Evolutionary conservation across 2,329 filamentous ascomycete genomes (phyloP).

Genomic region (Hymenoscyphus fraxineus): DNA sequence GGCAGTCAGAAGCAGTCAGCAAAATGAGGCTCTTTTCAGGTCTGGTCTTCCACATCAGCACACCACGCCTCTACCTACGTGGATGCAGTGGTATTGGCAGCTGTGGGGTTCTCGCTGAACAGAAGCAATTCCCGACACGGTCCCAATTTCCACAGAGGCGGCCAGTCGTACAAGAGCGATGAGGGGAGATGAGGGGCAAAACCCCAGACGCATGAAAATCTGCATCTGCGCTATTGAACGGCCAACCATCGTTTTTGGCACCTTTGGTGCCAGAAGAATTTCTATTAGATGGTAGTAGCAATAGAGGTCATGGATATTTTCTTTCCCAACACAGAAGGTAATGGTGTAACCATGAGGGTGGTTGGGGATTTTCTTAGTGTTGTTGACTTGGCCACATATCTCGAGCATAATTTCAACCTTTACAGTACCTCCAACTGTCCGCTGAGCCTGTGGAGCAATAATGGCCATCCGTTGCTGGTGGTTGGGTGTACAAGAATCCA

Average conservation of each 20-base stretch:
- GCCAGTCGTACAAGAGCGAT: neutral
- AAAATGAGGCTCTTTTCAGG: neutral
- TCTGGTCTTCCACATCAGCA: neutral
- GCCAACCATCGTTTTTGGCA: neutral
- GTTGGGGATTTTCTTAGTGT: neutral
- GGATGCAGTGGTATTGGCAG: neutral
- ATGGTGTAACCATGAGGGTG: neutral
- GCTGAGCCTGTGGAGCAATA: no score
- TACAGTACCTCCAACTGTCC: no score
- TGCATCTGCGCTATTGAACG: neutral
- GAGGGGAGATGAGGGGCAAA: constrained; percentile 3
- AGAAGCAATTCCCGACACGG: neutral
- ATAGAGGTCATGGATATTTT: neutral
- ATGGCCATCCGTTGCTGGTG: no score
- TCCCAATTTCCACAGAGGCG: neutral
- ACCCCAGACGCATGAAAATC: neutral
- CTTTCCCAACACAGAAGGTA: neutral
- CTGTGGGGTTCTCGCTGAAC: neutral
- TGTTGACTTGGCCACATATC: neutral
- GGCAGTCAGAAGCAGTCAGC: no score
- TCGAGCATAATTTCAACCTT: no score
- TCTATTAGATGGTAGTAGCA: neutral
- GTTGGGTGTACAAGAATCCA: neutral
- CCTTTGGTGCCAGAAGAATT: neutral
- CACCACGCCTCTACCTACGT: neutral